Evolutionary conservation across 495 filamentous ascomycete genomes (phyloP).

Genomic region (Chlorociboria aeruginascens): DNA sequence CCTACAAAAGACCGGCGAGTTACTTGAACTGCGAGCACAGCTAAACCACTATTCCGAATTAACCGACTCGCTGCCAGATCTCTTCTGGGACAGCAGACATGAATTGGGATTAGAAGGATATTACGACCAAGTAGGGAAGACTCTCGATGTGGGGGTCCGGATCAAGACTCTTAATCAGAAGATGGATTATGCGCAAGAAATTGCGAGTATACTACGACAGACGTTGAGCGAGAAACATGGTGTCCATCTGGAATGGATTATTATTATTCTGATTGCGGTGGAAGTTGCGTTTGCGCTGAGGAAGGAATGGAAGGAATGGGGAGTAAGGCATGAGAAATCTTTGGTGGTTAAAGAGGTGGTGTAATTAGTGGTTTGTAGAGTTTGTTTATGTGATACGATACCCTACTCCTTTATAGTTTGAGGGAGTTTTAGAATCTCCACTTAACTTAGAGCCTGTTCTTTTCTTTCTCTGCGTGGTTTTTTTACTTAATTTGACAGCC

Average conservation of each 20-base stretch:
- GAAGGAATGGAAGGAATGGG: constrained; percentile 33
- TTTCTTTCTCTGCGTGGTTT: no score
- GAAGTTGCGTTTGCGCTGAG: constrained; percentile 55
- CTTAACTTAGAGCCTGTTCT: not conserved
- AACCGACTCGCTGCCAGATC: constrained; percentile 86
- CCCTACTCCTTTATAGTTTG: constrained; percentile 3
- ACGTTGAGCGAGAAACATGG: constrained; percentile 83
- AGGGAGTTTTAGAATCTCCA: not conserved
- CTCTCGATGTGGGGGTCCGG: constrained; percentile 83
- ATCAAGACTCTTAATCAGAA: constrained; percentile 91
- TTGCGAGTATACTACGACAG: constrained; percentile 79
- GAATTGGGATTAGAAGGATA: constrained; percentile 78
- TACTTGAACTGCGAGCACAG: constrained; percentile 83
- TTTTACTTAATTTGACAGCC: no score
- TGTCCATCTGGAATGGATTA: constrained; percentile 87
- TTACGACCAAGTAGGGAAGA: constrained; percentile 83
- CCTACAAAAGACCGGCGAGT: constrained; percentile 83
- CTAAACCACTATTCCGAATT: constrained; percentile 95
- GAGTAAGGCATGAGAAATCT: not conserved
- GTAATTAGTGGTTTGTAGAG: constrained; percentile 1
- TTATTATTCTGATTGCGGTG: constrained; percentile 85
- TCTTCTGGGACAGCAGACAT: constrained; percentile 90
- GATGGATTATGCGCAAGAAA: constrained; percentile 96
- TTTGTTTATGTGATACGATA: constrained; percentile 1
- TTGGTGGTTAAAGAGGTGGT: not conserved